Evolutionary conservation across 176 grass and related monocot genomes (phyloP).

Genomic region (Triticum aestivum): DNA sequence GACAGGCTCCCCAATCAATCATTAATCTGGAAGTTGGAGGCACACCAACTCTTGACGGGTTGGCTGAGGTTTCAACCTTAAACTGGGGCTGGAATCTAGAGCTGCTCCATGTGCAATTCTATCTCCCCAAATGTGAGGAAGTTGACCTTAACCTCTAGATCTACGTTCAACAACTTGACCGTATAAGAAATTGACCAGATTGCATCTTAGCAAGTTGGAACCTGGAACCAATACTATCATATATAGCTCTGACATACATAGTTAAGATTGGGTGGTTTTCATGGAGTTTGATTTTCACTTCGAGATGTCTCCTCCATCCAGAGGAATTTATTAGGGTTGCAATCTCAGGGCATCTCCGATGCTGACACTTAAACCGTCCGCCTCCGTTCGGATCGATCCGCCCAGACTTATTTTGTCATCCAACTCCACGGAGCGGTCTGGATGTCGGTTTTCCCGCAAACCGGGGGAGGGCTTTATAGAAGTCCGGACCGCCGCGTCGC

Average conservation of each 20-base stretch:
- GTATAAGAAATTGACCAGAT: neutral
- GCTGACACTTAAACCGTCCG: no score
- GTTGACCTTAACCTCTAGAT: neutral
- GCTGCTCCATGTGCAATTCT: no score
- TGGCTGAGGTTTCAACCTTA: neutral
- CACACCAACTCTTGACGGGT: neutral
- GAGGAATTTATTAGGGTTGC: no score
- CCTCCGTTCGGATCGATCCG: no score
- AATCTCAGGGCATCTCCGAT: no score
- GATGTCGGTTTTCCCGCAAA: no score
- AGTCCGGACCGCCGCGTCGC: no score
- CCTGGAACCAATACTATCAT: neutral
- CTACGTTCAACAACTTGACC: neutral
- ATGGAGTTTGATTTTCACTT: no score
- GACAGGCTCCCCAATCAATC: neutral
- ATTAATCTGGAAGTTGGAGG: neutral
- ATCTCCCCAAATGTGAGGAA: neutral
- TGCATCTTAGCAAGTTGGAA: neutral
- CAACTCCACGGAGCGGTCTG: no score
- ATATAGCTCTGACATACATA: neutral
- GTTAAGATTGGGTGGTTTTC: neutral
- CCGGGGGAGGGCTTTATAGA: no score
- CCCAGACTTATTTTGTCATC: no score
- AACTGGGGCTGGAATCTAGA: neutral
- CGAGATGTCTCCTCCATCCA: no score